These are phyloP conservation scores for Alternaria ethzedia DNA, from an alignment of 2,329 filamentous ascomycete species.

Conservation along the genomic window DNA sequence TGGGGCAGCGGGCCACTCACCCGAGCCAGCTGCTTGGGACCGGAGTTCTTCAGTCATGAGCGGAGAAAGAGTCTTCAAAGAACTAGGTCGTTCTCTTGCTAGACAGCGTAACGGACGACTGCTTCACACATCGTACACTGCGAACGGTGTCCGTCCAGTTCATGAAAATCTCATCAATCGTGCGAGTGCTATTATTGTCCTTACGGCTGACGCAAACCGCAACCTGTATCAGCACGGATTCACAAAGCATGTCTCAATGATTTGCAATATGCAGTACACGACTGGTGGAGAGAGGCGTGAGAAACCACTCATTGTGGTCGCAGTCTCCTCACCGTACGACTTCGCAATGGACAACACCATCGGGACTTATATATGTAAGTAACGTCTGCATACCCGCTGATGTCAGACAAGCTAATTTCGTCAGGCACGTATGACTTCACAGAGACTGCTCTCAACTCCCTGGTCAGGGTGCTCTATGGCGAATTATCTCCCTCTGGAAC, in stretches of 20 bases:
- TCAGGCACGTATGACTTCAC: constrained; percentile 89
- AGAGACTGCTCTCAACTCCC: constrained; percentile 83
- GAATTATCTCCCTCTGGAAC: constrained; percentile 66
- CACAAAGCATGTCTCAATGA: constrained; percentile 94
- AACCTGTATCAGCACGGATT: constrained; percentile 95
- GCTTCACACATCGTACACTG: constrained; percentile 92
- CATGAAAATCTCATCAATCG: constrained; percentile 92
- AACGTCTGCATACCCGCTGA: no score
- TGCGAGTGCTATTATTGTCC: constrained; percentile 84
- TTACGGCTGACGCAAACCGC: constrained; percentile 91
- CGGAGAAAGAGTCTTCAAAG: constrained; percentile 89
- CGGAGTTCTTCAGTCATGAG: constrained; percentile 76
- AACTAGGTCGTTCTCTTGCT: constrained; percentile 86
- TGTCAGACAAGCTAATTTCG: background rate
- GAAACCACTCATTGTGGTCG: constrained; percentile 88
- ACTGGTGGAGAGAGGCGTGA: constrained; percentile 73
- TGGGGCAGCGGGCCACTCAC: constrained; percentile 57
- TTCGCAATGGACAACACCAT: constrained; percentile 93
- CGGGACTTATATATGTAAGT: constrained; percentile 87
- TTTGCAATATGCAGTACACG: constrained; percentile 80
- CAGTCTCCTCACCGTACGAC: constrained; percentile 94
- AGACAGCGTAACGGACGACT: constrained; percentile 84
- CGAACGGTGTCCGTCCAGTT: constrained; percentile 87
- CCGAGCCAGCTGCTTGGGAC: constrained; percentile 64
- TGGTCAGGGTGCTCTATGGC: constrained; percentile 84